Percentiles rank a stretch among this genome's conserved stretches.
Evolutionary conservation across 805 yeast genomes (phyloP).

Genomic region (Ogataea haglerorum): DNA sequence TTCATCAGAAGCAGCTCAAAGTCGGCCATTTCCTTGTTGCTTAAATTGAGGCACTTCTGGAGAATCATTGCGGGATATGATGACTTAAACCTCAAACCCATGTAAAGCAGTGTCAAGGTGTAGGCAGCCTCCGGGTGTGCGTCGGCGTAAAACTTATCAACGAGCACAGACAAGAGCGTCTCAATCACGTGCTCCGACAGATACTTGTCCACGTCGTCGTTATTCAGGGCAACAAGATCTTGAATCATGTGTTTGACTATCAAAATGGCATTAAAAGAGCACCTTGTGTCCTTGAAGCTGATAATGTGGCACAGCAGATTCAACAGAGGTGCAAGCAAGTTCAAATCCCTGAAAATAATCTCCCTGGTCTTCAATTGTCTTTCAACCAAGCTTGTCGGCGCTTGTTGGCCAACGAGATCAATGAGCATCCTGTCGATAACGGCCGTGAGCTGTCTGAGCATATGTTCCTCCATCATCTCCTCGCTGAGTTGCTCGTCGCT

Average conservation of each 20-base stretch:
- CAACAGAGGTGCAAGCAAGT: slow-evolving; percentile 73
- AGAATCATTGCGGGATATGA: slow-evolving; percentile 64
- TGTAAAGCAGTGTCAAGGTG: slow-evolving; percentile 75
- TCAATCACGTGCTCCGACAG: slow-evolving; percentile 65
- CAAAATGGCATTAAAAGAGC: slow-evolving; percentile 85
- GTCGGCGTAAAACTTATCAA: slow-evolving; percentile 76
- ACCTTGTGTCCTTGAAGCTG: slow-evolving; percentile 82
- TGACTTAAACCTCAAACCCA: slow-evolving; percentile 66
- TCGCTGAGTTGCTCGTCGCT: slow-evolving; percentile 87
- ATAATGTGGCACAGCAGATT: slow-evolving; percentile 73
- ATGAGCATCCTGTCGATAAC: slow-evolving; percentile 83
- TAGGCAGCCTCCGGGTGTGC: slow-evolving; percentile 91
- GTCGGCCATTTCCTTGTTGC: slow-evolving; percentile 53
- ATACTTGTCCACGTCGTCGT: slow-evolving; percentile 68
- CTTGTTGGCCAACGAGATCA: slow-evolving; percentile 81
- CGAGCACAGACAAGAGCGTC: slow-evolving; percentile 61
- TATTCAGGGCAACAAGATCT: slow-evolving; percentile 61
- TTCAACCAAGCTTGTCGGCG: slow-evolving; percentile 43
- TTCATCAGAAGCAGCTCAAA: slow-evolving; percentile 62
- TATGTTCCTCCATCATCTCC: slow-evolving; percentile 97
- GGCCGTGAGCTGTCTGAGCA: slow-evolving; percentile 88
- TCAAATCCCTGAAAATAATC: slow-evolving; percentile 60
- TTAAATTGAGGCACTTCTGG: slow-evolving; percentile 48
- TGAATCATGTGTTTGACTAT: slow-evolving; percentile 72
- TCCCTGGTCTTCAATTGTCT: slow-evolving; percentile 65